Evolutionary conservation across 495 filamentous ascomycete species (phyloP).

Genomic region (Echria macrotheca): DNA sequence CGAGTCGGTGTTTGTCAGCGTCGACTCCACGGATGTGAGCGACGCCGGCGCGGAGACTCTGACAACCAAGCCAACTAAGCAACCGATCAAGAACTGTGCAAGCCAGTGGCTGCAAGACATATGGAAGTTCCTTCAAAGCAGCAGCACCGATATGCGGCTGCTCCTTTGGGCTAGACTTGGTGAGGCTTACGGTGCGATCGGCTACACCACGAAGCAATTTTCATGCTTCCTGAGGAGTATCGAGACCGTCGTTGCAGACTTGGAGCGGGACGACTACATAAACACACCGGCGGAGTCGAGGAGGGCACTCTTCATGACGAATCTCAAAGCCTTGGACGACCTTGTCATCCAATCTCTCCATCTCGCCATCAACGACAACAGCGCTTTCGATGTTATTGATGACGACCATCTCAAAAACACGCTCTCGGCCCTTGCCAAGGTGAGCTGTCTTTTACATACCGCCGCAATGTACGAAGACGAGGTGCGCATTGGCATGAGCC

Average conservation of each 20-base stretch:
- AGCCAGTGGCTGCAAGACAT: slow-evolving; percentile 61
- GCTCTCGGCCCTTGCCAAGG: slow-evolving; percentile 57
- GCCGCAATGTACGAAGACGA: slow-evolving; percentile 79
- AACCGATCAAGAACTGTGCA: slow-evolving; percentile 39
- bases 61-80: slow-evolving; percentile 19
- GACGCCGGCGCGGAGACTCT: slow-evolving; percentile 5
- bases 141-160: slow-evolving; percentile 72
- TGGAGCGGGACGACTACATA: slow-evolving; percentile 58
- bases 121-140: slow-evolving; percentile 73
- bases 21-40: slow-evolving; percentile 7
- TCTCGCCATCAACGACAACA: slow-evolving; percentile 59
- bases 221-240: slow-evolving; percentile 81
- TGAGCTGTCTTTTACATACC: slow-evolving; percentile 68
- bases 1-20: slow-evolving; percentile 45
- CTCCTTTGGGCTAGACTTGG: slow-evolving; percentile 84
- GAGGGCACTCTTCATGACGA: slow-evolving; percentile 60
- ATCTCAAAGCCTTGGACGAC: slow-evolving; percentile 72
- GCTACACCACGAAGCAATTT: slow-evolving; percentile 78
- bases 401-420: slow-evolving; percentile 67
- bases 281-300: slow-evolving; percentile 57
- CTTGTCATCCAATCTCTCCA: slow-evolving; percentile 61
- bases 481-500: slow-evolving; percentile 62
- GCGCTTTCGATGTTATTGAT: slow-evolving; percentile 77
- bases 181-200: slow-evolving; percentile 77
- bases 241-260: slow-evolving; percentile 69